phyloP scores from a whole-genome alignment of 345 rosid species.

The Populus deltoides region DNA sequence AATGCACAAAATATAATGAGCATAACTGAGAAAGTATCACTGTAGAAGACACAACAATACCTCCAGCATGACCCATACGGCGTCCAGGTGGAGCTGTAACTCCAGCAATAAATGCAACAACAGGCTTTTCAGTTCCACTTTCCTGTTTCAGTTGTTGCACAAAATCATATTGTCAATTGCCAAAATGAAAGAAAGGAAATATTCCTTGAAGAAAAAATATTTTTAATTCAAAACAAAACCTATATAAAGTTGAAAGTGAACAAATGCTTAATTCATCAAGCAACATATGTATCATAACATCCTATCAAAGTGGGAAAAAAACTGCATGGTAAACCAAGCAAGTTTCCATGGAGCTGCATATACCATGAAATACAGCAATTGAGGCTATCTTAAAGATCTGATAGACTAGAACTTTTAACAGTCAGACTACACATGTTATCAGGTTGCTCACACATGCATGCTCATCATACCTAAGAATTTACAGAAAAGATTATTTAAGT shows the following conservation, averaged over 20 bases:
- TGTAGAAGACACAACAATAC: slow-evolving; percentile 28
- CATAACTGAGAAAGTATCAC: neutral
- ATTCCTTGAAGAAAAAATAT: neutral
- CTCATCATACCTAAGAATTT: neutral
- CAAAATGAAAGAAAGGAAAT: neutral
- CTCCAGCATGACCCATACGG: slow-evolving; percentile 99
- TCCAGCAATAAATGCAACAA: slow-evolving; percentile 97
- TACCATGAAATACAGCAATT: too few species aligned
- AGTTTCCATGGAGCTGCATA: too few species aligned
- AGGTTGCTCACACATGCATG: neutral
- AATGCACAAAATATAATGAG: neutral
- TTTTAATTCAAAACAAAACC: neutral
- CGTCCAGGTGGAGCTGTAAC: slow-evolving; percentile 97
- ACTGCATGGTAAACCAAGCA: too few species aligned
- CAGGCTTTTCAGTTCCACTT: slow-evolving; percentile 89
- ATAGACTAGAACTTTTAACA: neutral
- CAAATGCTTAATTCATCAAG: neutral
- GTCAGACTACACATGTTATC: neutral
- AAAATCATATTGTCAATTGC: neutral
- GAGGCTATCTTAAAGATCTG: neutral
- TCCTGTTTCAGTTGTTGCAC: slow-evolving; percentile 47
- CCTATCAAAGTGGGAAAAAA: neutral
- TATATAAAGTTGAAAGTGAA: neutral
- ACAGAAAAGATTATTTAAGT: too few species aligned
- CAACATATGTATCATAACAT: neutral